Evolutionary conservation across 169 alveolate genomes (phyloP), one percentile per base, ranked within the genome.

Genomic region (Eimeria falciformis): DNA sequence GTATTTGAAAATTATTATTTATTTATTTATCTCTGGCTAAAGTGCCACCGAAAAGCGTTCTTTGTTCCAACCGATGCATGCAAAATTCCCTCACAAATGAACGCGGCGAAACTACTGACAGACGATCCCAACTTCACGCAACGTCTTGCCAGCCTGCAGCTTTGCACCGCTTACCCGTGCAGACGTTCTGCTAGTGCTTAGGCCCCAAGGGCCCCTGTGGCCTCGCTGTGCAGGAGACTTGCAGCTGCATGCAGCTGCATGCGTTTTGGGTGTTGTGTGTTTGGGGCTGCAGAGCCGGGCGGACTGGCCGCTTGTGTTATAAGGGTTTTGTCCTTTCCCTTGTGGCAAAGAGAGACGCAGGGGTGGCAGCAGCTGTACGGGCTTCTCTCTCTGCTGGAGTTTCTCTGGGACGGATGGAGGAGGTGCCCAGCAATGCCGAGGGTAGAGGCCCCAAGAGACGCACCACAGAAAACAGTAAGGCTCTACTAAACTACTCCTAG

Each of bases 251-350:
- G 69, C 3, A 18, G 37, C 12, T 3, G 25, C 1, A 14, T 23
- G 23, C 23, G 40, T 27, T 50, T 45, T 21, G 47, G 5, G 6
- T n/a, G 11, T 37, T 18, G 17, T 53, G 90, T 40, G 58, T 56
- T 29, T 27, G 77, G 50, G 62, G 96, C 33, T 98, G 97, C 87
- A 95, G 99, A 96, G 97, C 97, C 21, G 99, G 99, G 58, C 96
- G 99, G 88, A 98, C 99, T 79, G 99, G 98, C 11, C 95, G 99
- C 68, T 96, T 95, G 89, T 96, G 96, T 93, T 95, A 97, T 23
- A 97, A 96, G 83, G 99, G 99, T 7, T 66, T 47, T 21, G 92
- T 85, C 14, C 50, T 85, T 29, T 85, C 84, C 43, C 79, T 85
- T 56, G 58, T 85, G 14, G 46, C 82, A 9, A 65, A 68, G 92